Evolutionary conservation across 768 basidiomycete genomes (phyloP).

Genomic region (Gautieria morchelliformis): DNA sequence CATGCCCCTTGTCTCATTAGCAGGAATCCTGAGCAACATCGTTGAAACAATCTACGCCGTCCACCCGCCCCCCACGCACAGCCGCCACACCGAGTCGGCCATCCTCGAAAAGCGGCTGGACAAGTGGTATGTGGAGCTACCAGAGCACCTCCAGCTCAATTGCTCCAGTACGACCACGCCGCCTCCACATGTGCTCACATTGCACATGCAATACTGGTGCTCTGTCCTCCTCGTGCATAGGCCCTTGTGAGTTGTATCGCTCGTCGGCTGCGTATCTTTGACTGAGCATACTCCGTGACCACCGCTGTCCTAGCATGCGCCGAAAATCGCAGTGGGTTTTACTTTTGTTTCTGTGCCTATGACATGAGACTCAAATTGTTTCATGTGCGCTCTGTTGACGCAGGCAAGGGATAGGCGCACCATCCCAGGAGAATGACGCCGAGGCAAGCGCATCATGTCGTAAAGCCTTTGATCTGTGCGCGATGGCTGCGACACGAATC

Average conservation of each 20-base stretch:
- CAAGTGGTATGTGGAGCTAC: conserved; percentile 65
- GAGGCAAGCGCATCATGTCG: conserved; percentile 36
- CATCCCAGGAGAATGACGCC: conserved; percentile 3
- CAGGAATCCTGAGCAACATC: conserved; percentile 56
- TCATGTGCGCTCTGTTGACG: not conserved
- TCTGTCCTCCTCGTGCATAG: conserved; percentile 66
- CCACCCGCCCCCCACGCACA: conserved; percentile 28
- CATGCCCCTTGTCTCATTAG: conserved; percentile 25
- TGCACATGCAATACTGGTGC: conserved; percentile 72
- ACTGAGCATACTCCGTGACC: not conserved
- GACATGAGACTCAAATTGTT: not conserved
- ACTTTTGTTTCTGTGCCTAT: not conserved
- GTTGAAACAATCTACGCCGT: conserved; percentile 65
- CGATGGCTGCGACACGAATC: conserved; percentile 63
- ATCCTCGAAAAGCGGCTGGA: conserved; percentile 59
- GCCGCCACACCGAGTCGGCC: conserved; percentile 39
- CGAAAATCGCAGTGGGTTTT: conserved; percentile 30
- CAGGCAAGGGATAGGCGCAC: not conserved
- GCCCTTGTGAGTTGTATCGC: conserved; percentile 53
- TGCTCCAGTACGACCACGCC: conserved; percentile 30
- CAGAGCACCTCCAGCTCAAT: conserved; percentile 54
- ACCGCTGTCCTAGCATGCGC: not conserved
- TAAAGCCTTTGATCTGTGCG: conserved; percentile 68
- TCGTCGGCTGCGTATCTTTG: conserved; percentile 9
- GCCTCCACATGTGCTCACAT: conserved; percentile 53